Evolutionary conservation across 805 yeast species (phyloP).

Genomic region (Ogataea nonfermentans): DNA sequence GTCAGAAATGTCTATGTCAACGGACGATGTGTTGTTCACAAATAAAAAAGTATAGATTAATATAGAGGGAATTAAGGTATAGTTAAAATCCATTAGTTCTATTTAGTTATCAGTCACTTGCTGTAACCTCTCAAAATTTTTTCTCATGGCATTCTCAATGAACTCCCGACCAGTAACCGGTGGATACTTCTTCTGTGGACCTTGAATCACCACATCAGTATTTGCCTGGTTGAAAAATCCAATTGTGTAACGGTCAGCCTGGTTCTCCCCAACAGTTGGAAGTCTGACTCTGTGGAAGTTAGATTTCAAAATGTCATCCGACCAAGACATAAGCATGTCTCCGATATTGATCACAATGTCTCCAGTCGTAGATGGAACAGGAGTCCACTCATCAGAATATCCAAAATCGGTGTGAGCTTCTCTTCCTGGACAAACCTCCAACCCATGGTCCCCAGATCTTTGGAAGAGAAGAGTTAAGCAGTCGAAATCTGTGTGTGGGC

Average conservation of each 20-base stretch:
- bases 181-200: conserved; percentile 29
- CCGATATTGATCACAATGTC: conserved; percentile 38
- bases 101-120: neutral
- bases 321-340: conserved; percentile 41
- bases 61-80: too few relatives aligned
- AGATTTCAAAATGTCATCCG: conserved; percentile 35
- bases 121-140: conserved; percentile 27
- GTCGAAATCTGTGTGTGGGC: conserved; percentile 39
- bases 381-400: conserved; percentile 35
- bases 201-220: conserved; percentile 32
- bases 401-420: conserved; percentile 37
- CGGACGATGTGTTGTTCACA: conserved; percentile 59
- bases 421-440: conserved; percentile 39
- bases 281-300: conserved; percentile 37
- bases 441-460: conserved; percentile 36
- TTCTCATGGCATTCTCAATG: conserved; percentile 36
- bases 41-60: conserved; percentile 18
- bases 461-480: conserved; percentile 36
- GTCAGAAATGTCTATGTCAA: conserved; percentile 74
- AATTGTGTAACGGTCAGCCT: conserved; percentile 32
- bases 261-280: conserved; percentile 31
- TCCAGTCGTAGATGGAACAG: conserved; percentile 35
- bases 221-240: conserved; percentile 39
- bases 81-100: too few relatives aligned
- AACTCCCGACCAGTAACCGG: conserved; percentile 33